A percentile compares a stretch with the other conserved stretches of the same genome.
phyloP scores from a whole-genome alignment of 2,329 filamentous ascomycete species.

The Tolypocladium nubicola region DNA sequence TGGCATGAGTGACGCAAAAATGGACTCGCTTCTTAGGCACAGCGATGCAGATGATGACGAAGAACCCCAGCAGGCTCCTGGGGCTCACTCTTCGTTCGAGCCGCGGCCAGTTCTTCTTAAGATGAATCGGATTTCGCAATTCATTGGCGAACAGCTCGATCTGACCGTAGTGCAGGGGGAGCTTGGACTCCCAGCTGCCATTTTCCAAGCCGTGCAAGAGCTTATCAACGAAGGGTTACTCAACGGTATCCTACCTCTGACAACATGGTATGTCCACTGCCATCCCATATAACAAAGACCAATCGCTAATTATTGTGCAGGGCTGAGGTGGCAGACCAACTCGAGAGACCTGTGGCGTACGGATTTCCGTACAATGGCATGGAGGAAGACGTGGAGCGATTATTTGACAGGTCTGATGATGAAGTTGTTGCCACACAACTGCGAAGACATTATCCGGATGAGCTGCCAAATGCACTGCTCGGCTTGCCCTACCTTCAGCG shows the following conservation, averaged over 20 bases:
- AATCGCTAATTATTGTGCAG: not conserved
- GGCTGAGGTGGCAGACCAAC: slow-evolving; percentile 2
- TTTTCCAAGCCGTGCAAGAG: slow-evolving; percentile 16
- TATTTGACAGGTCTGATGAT: slow-evolving; percentile 16
- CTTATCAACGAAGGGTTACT: slow-evolving; percentile 14
- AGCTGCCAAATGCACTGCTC: slow-evolving; percentile 12
- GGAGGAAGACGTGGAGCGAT: slow-evolving; percentile 16
- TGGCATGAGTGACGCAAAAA: slow-evolving; percentile 15
- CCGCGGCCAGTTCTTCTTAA: slow-evolving; percentile 12
- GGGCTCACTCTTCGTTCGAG: not conserved
- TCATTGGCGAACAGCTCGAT: slow-evolving; percentile 10
- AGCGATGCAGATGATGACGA: not conserved
- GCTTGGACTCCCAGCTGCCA: slow-evolving; percentile 13
- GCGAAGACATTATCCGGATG: slow-evolving; percentile 11
- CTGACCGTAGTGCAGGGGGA: slow-evolving; percentile 6
- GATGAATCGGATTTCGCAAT: slow-evolving; percentile 11
- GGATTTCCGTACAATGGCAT: slow-evolving; percentile 10
- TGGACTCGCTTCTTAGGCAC: slow-evolving; percentile 8
- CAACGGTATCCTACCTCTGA: slow-evolving; percentile 16
- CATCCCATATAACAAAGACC: not conserved
- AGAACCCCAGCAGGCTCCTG: not conserved
- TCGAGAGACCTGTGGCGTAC: slow-evolving; percentile 1
- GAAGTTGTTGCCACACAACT: slow-evolving; percentile 19
- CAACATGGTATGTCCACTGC: slow-evolving; percentile 20
- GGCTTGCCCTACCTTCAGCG: slow-evolving; percentile 16